These are phyloP conservation scores for Trichoderma pleuroti DNA, from an alignment of 2,329 filamentous ascomycete genomes.

Conservation along the genomic window DNA sequence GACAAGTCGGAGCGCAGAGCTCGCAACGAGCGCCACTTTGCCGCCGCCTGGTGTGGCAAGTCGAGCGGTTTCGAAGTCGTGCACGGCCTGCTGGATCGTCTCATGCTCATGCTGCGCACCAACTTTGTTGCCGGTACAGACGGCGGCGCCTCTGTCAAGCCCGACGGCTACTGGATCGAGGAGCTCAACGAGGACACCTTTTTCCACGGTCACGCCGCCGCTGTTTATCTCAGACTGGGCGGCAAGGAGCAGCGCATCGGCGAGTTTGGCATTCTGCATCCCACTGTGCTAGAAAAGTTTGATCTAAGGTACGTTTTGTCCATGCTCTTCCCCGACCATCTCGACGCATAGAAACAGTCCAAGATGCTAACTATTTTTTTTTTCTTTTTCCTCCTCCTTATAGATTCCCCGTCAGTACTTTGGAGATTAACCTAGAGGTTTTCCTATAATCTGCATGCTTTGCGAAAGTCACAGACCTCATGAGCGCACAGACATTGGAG, in stretches of 20 bases:
- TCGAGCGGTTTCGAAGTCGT: slow-evolving; percentile 92
- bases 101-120: slow-evolving; percentile 87
- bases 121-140: slow-evolving; percentile 76
- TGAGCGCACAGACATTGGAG: neutral
- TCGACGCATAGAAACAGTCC: neutral
- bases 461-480: neutral
- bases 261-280: slow-evolving; percentile 91
- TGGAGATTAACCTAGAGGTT: slow-evolving; percentile 92
- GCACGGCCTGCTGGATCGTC: slow-evolving; percentile 85
- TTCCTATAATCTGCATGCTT: slow-evolving; percentile 62
- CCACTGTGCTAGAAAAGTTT: slow-evolving; percentile 88
- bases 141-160: slow-evolving; percentile 54
- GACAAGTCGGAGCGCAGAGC: slow-evolving; percentile 74
- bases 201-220: slow-evolving; percentile 84
- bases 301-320: slow-evolving; percentile 65
- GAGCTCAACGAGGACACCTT: slow-evolving; percentile 89
- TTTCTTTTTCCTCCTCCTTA: neutral
- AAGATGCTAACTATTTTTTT: neutral
- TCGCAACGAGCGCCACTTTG: slow-evolving; percentile 91
- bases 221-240: slow-evolving; percentile 71
- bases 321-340: neutral
- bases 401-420: slow-evolving; percentile 84
- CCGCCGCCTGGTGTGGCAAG: slow-evolving; percentile 94
- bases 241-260: slow-evolving; percentile 77
- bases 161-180: slow-evolving; percentile 88